These are phyloP conservation scores for Phytophthora fragariaefolia DNA, from an alignment of 352 stramenopile species.

Conservation along the genomic window DNA sequence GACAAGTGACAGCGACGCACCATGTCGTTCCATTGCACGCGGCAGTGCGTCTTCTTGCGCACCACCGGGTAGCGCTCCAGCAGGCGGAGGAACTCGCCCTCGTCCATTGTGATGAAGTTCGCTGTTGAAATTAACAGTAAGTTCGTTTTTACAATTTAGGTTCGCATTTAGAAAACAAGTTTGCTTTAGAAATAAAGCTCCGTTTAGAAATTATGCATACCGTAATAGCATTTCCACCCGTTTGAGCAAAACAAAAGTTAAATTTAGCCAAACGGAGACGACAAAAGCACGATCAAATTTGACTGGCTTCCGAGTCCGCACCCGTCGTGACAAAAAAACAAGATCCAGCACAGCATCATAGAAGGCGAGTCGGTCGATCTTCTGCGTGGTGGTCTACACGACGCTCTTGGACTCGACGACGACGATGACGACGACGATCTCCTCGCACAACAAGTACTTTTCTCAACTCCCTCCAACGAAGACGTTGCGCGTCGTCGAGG, in stretches of 20 bases:
- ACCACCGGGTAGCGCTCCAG: slow-evolving; percentile 80
- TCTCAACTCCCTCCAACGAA: not conserved
- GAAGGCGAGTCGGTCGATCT: not conserved
- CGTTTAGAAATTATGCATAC: too few species aligned
- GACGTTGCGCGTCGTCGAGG: not conserved
- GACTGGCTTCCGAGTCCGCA: not conserved
- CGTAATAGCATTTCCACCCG: too few species aligned
- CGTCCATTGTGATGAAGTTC: slow-evolving; percentile 65
- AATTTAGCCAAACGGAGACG: not conserved
- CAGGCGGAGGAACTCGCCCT: slow-evolving; percentile 68
- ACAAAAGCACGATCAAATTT: slow-evolving; percentile 1
- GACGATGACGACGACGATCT: not conserved
- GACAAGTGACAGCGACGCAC: slow-evolving; percentile 29
- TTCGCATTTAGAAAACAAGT: too few species aligned
- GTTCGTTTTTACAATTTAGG: too few species aligned
- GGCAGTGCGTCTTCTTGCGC: slow-evolving; percentile 79
- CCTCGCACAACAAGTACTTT: too few species aligned
- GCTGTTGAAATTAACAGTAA: not conserved
- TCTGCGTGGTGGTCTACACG: not conserved
- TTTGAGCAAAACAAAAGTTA: too few species aligned
- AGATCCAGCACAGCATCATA: not conserved
- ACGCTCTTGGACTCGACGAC: too few species aligned
- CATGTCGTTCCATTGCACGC: slow-evolving; percentile 84
- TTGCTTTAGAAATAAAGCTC: too few species aligned
- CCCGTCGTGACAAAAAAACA: not conserved